Conservation (phyloP, 331 rosid species). For the Saraca asoca region DNA sequence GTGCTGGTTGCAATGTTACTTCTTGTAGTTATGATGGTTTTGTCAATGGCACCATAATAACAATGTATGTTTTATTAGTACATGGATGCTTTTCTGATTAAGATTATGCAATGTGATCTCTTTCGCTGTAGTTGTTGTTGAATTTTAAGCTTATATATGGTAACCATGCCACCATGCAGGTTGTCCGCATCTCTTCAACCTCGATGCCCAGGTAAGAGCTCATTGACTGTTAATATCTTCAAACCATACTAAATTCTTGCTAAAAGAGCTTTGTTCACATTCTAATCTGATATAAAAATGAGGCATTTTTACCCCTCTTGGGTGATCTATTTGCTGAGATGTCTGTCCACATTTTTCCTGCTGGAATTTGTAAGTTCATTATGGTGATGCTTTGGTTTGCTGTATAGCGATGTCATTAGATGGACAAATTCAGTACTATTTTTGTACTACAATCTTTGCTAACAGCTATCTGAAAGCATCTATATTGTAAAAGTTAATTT, state of each 20-base stretch:
- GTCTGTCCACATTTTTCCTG: not conserved
- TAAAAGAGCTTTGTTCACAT: too few relatives aligned
- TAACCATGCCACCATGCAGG: conserved; percentile 48
- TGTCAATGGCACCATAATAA: conserved; percentile 72
- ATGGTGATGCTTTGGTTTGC: not conserved
- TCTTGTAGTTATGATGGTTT: conserved; percentile 82
- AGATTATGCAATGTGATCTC: conserved; percentile 6
- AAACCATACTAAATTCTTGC: too few relatives aligned
- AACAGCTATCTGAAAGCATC: not conserved
- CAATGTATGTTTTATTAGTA: conserved; percentile 52
- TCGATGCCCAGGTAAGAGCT: conserved; percentile 83
- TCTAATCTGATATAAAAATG: too few relatives aligned
- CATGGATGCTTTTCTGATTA: conserved; percentile 23
- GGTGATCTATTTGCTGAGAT: conserved; percentile 12
- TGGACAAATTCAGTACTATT: not conserved
- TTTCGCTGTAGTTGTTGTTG: not conserved
- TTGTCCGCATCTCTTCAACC: conserved; percentile 81
- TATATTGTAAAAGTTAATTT: too few relatives aligned
- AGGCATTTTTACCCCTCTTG: not conserved
- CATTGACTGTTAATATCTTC: too few relatives aligned
- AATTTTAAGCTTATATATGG: conserved; percentile 28
- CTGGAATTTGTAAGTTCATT: not conserved
- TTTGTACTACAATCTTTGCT: not conserved
- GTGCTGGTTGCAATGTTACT: conserved; percentile 91
- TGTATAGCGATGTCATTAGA: not conserved